Evolutionary conservation across 1,284 basidiomycete genomes (phyloP).

Genomic region (Cryptococcus neoformans): DNA sequence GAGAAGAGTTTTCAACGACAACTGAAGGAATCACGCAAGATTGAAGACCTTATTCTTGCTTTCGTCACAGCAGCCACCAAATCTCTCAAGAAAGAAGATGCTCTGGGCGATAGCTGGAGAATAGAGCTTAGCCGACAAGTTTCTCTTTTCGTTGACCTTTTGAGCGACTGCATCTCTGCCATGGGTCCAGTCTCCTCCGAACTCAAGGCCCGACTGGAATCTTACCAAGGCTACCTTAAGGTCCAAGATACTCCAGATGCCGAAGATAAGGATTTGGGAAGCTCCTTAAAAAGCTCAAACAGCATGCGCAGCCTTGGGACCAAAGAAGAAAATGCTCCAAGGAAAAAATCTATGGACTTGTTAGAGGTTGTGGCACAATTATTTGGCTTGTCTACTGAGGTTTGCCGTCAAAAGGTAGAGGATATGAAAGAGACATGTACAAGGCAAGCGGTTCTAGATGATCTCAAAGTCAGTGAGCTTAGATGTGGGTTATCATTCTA

Average conservation of each 20-base stretch:
- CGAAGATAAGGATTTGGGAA: too few relatives aligned
- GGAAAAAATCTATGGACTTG: too few relatives aligned
- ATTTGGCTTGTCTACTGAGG: too few relatives aligned
- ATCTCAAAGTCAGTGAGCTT: conserved; percentile 63
- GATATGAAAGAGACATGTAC: conserved; percentile 20
- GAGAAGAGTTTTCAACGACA: conserved; percentile 78
- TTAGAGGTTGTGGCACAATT: too few relatives aligned
- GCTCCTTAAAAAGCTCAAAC: too few relatives aligned
- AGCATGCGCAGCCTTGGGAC: too few relatives aligned
- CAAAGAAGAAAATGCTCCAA: too few relatives aligned
- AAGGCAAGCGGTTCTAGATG: conserved; percentile 70
- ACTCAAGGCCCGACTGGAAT: conserved; percentile 60
- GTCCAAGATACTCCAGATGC: too few relatives aligned
- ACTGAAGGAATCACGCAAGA: conserved; percentile 93
- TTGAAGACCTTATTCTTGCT: conserved; percentile 94
- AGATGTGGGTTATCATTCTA: conserved; percentile 1
- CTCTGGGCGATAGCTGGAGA: conserved; percentile 82
- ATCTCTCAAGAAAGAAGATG: conserved; percentile 69
- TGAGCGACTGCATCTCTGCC: conserved; percentile 67
- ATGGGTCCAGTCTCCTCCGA: conserved; percentile 78
- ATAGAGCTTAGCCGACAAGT: conserved; percentile 87
- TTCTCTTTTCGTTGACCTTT: conserved; percentile 76
- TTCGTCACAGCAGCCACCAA: conserved; percentile 77
- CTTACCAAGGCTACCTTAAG: conserved; percentile 19
- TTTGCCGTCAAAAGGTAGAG: conserved; percentile 3